Conservation (phyloP, 2,329 filamentous ascomycete genomes). For the Pseudocercospora musae region DNA sequence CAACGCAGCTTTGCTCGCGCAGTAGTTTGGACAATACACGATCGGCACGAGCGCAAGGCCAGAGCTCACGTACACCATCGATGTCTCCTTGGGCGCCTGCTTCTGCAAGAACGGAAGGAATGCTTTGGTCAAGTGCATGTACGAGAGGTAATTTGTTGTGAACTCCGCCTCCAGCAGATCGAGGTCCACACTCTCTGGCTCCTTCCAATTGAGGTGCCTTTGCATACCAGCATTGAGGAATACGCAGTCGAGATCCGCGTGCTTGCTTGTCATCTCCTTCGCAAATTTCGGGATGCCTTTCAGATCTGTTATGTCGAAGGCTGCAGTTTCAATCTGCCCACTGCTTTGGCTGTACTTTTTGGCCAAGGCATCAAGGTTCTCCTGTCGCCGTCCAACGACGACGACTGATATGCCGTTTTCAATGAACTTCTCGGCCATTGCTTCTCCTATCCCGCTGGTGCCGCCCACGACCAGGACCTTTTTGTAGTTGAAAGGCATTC, state of each 20-base stretch:
- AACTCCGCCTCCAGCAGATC: constrained; percentile 23
- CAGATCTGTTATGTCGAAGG: constrained; percentile 52
- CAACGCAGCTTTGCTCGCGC: constrained; percentile 54
- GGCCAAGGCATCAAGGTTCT: constrained; percentile 50
- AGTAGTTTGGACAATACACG: constrained; percentile 50
- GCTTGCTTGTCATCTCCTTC: constrained; percentile 40
- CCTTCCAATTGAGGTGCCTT: constrained; percentile 47
- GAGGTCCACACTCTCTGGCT: constrained; percentile 50
- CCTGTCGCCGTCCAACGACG: constrained; percentile 50
- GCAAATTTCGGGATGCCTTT: constrained; percentile 47
- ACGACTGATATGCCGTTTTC: constrained; percentile 48
- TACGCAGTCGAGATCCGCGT: constrained; percentile 53
- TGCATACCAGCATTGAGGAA: constrained; percentile 55
- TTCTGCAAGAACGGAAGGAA: constrained; percentile 51
- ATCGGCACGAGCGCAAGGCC: constrained; percentile 51
- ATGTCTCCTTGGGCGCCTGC: constrained; percentile 40
- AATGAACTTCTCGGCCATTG: constrained; percentile 50
- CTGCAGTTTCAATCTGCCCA: constrained; percentile 46
- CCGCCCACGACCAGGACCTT: constrained; percentile 56
- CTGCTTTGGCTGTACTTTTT: constrained; percentile 44
- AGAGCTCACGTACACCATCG: constrained; percentile 50
- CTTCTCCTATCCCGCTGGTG: constrained; percentile 50
- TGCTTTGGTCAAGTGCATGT: constrained; percentile 49
- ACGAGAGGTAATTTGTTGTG: constrained; percentile 50
- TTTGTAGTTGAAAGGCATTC: constrained; percentile 47